Evolutionary conservation across 352 stramenopile genomes (phyloP), one percentile per base, ranked within the genome.

Genomic region (Pythium angustatum): DNA sequence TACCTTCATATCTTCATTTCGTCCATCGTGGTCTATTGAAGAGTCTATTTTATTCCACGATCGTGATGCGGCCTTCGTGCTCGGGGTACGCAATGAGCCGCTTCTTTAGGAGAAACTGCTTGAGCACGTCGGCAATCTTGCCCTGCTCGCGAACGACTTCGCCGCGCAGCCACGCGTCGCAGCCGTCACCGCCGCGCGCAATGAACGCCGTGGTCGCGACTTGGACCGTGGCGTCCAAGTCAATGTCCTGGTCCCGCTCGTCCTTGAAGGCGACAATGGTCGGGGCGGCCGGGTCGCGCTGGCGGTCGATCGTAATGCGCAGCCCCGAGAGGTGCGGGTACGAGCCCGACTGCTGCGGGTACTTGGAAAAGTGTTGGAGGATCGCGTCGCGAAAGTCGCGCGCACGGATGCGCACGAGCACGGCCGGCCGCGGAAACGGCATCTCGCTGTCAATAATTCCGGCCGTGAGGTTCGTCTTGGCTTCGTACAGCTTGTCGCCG

Each of bases 131-230:
- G 19, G 79, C 66, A 52, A 91, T 77, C 49, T 83, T 82, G 28
- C 72, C 75, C 9, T 69, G 65, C 22, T 77, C 78, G 24, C 75
- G 71, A 22, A 92, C 21, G 10, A 89, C 72, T 62, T 79, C 68
- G 26, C 86, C 81, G 22, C 83, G 66, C 21, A 83, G 68, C 88
- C 88, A 96, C 22, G 83, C 76, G 21, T 75, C 78, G 48, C 85
- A 94, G 7, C 85, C 86, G 53, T 96, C 88, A 27, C 84, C 83
- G 2, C 88, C 88, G 21, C 75, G 73, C 24, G 83, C 78, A 30
- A 95, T 83, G 62, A 95, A 96, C 52, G 83, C 83, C 40, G 88
- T 91, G 7, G 88, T 93, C 19, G 81, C 88, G 48, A 96, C 80
- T 10, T 81, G 66, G 54, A 94, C 59, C 56, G 72, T 69, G 21